Percentiles rank a stretch among this genome's conserved stretches.
phyloP scores from a whole-genome alignment of 192 early-diverging fungal species.

The Linnemannia exigua region DNA sequence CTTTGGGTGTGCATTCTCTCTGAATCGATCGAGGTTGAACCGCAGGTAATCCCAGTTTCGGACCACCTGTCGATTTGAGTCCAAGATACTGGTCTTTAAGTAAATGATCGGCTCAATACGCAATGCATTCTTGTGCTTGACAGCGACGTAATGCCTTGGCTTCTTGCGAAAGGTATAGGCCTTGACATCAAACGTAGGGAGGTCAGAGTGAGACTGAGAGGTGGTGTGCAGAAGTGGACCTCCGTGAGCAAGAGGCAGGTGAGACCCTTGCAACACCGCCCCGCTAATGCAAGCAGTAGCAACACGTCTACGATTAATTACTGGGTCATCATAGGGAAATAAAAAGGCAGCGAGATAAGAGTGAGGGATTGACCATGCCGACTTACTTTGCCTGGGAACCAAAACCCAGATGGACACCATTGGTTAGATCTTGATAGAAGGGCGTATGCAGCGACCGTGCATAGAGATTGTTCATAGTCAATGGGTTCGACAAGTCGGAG shows the following conservation, averaged over 20 bases:
- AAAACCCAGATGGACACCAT: slow-evolving; percentile 22
- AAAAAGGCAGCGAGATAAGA: not conserved
- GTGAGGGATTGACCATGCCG: not conserved
- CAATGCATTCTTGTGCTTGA: slow-evolving; percentile 54
- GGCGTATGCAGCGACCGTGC: slow-evolving; percentile 51
- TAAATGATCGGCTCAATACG: slow-evolving; percentile 56
- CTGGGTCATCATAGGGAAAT: not conserved
- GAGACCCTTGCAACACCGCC: slow-evolving; percentile 25
- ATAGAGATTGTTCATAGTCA: slow-evolving; percentile 43
- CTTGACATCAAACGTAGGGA: slow-evolving; percentile 51
- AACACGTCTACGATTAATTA: not conserved
- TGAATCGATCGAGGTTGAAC: slow-evolving; percentile 41
- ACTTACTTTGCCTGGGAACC: slow-evolving; percentile 14
- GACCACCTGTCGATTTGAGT: slow-evolving; percentile 41
- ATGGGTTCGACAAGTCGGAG: slow-evolving; percentile 17
- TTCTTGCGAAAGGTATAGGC: slow-evolving; percentile 56
- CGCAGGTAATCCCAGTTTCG: slow-evolving; percentile 51
- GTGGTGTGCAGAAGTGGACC: slow-evolving; percentile 16
- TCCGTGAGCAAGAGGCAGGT: slow-evolving; percentile 18
- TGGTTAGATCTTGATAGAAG: slow-evolving; percentile 37
- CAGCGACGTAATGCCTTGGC: slow-evolving; percentile 48
- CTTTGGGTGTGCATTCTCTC: slow-evolving; percentile 52
- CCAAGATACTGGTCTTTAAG: slow-evolving; percentile 47
- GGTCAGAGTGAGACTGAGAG: not conserved
- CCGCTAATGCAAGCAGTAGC: not conserved